Conservation (phyloP, 441 rosid species). For the Populus hybrid region DNA sequence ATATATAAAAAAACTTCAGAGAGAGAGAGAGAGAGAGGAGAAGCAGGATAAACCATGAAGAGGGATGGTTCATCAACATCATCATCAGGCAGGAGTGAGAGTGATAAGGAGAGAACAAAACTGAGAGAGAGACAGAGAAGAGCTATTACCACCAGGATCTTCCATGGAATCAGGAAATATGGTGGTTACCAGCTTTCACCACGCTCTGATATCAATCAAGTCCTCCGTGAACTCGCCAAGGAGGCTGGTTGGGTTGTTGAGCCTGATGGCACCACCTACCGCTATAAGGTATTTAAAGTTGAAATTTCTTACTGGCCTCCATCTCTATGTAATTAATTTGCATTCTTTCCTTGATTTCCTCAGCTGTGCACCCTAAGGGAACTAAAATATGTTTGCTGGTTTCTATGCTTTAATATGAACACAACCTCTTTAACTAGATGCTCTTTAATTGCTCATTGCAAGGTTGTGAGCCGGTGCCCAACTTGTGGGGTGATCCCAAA, state of each 20-base stretch:
- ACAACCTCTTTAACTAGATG: not conserved
- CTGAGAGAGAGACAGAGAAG: conserved; percentile 51
- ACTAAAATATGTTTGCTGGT: too few relatives aligned
- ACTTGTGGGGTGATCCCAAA: conserved; percentile 26
- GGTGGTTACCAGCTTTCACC: conserved; percentile 45
- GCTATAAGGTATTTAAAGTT: conserved; percentile 15
- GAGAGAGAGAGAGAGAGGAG: not conserved
- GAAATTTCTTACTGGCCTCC: too few relatives aligned
- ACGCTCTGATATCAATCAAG: conserved; percentile 47
- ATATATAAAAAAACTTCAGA: too few relatives aligned
- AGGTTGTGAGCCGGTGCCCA: conserved; percentile 33
- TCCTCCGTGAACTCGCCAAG: conserved; percentile 45
- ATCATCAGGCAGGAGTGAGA: conserved; percentile 29
- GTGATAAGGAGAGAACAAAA: conserved; percentile 53
- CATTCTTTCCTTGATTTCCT: not conserved
- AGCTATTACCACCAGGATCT: conserved; percentile 48
- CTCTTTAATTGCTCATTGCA: not conserved
- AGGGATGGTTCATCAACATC: conserved; percentile 16
- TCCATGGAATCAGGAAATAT: conserved; percentile 41
- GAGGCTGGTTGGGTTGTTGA: conserved; percentile 55
- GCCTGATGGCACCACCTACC: conserved; percentile 51
- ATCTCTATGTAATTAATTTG: not conserved
- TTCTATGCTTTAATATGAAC: not conserved
- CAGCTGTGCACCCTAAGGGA: not conserved
- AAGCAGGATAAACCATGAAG: conserved; percentile 2